phyloP scores from a whole-genome alignment of 306 rosid species.

The Vigna radiata region DNA sequence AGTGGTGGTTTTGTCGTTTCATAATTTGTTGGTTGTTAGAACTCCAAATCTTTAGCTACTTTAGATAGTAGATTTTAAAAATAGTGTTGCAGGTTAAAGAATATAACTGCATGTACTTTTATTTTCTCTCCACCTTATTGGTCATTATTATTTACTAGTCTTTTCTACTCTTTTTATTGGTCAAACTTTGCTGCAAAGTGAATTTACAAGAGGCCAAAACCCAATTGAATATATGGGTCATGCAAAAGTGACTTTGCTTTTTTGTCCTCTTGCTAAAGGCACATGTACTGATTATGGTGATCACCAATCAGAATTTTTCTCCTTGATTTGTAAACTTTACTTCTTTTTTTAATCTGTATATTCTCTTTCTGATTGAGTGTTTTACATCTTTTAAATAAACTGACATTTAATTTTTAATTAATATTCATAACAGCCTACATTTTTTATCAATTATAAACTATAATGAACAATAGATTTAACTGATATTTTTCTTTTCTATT shows the following conservation, averaged over 20 bases:
- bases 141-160: background rate
- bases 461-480: too few relatives aligned
- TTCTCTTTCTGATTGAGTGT: background rate
- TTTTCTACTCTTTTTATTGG: slow-evolving; percentile 36
- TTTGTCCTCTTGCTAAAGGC: slow-evolving; percentile 42
- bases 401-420: too few relatives aligned
- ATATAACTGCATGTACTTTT: background rate
- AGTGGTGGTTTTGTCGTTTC: slow-evolving; percentile 36
- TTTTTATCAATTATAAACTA: too few relatives aligned
- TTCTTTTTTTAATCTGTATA: background rate
- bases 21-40: slow-evolving; percentile 47
- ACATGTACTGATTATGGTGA: background rate
- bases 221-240: slow-evolving; percentile 45
- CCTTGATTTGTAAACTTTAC: background rate
- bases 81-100: slow-evolving; percentile 11
- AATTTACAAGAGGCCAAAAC: slow-evolving; percentile 30
- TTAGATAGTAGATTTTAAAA: background rate
- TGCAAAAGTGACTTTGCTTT: slow-evolving; percentile 51
- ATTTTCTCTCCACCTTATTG: background rate
- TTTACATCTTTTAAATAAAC: too few relatives aligned
- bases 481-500: too few relatives aligned
- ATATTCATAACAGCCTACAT: too few relatives aligned
- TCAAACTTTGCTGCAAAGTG: slow-evolving; percentile 60
- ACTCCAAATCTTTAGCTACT: slow-evolving; percentile 17
- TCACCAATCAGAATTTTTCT: background rate